Evolutionary conservation across 2,329 filamentous ascomycete genomes (phyloP).

Genomic region (Talaromyces sp.): DNA sequence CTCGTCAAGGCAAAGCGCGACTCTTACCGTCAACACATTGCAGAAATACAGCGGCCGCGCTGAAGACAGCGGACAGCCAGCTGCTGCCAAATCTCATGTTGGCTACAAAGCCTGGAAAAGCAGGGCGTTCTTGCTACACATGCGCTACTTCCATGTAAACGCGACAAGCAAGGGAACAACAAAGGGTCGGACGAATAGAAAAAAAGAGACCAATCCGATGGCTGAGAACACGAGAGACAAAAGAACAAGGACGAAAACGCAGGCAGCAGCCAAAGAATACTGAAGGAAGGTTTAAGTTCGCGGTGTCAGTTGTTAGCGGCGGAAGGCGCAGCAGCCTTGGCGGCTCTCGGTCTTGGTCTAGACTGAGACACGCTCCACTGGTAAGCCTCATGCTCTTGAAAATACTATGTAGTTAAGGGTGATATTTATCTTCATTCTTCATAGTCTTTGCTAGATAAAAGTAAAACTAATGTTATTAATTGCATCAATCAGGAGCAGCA

Average conservation of each 20-base stretch:
- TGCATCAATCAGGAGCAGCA: constrained; percentile 19
- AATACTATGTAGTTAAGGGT: no score
- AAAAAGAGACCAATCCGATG: not conserved
- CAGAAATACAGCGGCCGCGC: constrained; percentile 3
- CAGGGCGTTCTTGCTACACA: not conserved
- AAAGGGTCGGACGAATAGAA: not conserved
- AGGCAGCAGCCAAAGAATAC: not conserved
- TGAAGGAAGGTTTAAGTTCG: not conserved
- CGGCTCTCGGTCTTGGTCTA: not conserved
- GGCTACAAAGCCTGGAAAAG: not conserved
- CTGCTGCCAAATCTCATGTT: constrained; percentile 1
- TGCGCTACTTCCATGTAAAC: not conserved
- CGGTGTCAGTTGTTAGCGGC: not conserved
- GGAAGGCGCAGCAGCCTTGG: constrained; percentile 10
- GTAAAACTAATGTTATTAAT: not conserved
- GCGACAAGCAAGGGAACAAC: not conserved
- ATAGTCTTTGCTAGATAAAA: no score
- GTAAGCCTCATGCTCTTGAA: no score
- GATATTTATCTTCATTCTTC: no score
- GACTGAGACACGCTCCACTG: not conserved
- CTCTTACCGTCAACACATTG: constrained; percentile 6
- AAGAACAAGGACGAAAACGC: not conserved
- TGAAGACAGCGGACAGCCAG: constrained; percentile 8
- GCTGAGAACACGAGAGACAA: not conserved
- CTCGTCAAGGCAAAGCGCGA: not conserved